A percentile compares a stretch with the other conserved stretches of the same genome.
phyloP scores from a whole-genome alignment of 2,329 filamentous ascomycete genomes.

The Fonsecaea monophora region DNA sequence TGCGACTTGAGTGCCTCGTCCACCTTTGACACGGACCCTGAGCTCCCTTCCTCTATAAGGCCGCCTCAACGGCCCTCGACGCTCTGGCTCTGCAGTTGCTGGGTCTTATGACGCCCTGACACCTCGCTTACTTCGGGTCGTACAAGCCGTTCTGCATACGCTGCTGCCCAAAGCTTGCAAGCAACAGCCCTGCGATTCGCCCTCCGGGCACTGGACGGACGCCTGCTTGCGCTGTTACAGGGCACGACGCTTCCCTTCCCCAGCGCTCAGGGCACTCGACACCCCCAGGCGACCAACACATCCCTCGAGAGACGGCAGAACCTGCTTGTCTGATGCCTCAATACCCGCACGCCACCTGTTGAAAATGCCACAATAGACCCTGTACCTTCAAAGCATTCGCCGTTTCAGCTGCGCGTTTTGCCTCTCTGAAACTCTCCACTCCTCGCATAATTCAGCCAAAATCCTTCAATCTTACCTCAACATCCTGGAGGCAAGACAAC shows the following conservation, averaged over 20 bases:
- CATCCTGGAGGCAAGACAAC: not conserved
- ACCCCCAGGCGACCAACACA: not conserved
- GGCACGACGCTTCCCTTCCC: slow-evolving; percentile 10
- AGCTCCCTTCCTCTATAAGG: slow-evolving; percentile 3
- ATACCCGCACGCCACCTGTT: not conserved
- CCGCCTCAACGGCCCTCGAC: slow-evolving; percentile 5
- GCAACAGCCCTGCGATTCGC: not conserved
- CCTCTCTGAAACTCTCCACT: slow-evolving; percentile 17
- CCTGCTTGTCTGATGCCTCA: slow-evolving; percentile 13
- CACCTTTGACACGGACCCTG: slow-evolving; percentile 18
- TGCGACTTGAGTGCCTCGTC: not conserved
- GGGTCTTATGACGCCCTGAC: slow-evolving; percentile 14
- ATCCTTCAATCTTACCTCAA: not conserved
- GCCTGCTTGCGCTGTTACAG: slow-evolving; percentile 16
- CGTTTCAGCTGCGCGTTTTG: slow-evolving; percentile 10
- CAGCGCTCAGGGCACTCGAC: not conserved
- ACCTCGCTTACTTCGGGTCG: slow-evolving; percentile 10
- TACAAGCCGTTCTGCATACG: slow-evolving; percentile 10
- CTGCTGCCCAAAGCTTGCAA: slow-evolving; percentile 8
- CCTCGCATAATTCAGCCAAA: slow-evolving; percentile 2
- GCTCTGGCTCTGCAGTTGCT: slow-evolving; percentile 11
- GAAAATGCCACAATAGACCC: slow-evolving; percentile 25
- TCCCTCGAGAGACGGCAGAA: not conserved
- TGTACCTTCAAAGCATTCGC: slow-evolving; percentile 10
- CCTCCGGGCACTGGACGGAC: not conserved